Evolutionary conservation across 2,329 filamentous ascomycete genomes (phyloP).

Genomic region (Bipolaris victoriae): DNA sequence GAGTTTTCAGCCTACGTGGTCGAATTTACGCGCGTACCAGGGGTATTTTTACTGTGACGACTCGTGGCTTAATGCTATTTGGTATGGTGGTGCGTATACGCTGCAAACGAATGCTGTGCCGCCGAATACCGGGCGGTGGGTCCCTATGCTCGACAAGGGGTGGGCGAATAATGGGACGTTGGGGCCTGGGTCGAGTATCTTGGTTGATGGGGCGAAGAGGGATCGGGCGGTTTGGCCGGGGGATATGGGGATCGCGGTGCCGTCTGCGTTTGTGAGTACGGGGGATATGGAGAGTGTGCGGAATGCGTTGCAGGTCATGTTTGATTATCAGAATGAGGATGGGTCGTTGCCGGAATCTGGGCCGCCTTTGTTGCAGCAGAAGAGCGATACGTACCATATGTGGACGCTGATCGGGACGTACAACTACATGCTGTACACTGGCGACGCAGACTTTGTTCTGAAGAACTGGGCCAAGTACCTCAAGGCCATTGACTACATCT

Average conservation of each 20-base stretch:
- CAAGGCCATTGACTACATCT: conserved; percentile 23
- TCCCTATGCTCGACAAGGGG: conserved; percentile 26
- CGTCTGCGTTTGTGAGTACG: conserved; percentile 18
- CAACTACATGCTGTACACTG: conserved; percentile 27
- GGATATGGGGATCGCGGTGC: conserved; percentile 26
- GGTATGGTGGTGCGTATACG: conserved; percentile 60
- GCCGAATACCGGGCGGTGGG: conserved; percentile 40
- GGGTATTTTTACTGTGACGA: conserved; percentile 45
- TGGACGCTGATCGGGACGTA: conserved; percentile 31
- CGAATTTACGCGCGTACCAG: conserved; percentile 50
- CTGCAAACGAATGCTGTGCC: conserved; percentile 48
- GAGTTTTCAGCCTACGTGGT: conserved; percentile 58
- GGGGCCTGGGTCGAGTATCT: conserved; percentile 40
- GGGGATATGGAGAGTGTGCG: conserved; percentile 21
- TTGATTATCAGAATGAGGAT: conserved; percentile 29
- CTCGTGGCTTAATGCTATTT: conserved; percentile 61
- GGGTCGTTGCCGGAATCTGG: conserved; percentile 29
- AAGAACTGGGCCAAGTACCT: conserved; percentile 23
- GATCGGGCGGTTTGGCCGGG: conserved; percentile 48
- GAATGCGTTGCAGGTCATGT: conserved; percentile 27
- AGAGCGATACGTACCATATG: conserved; percentile 32
- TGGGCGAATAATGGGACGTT: conserved; percentile 49
- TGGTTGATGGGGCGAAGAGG: conserved; percentile 51
- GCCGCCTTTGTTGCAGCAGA: conserved; percentile 17
- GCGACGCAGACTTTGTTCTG: conserved; percentile 19